Percentiles rank a stretch among this genome's conserved stretches.
Evolutionary conservation across 441 rosid species (phyloP).

Genomic region (Mallotus repandus): DNA sequence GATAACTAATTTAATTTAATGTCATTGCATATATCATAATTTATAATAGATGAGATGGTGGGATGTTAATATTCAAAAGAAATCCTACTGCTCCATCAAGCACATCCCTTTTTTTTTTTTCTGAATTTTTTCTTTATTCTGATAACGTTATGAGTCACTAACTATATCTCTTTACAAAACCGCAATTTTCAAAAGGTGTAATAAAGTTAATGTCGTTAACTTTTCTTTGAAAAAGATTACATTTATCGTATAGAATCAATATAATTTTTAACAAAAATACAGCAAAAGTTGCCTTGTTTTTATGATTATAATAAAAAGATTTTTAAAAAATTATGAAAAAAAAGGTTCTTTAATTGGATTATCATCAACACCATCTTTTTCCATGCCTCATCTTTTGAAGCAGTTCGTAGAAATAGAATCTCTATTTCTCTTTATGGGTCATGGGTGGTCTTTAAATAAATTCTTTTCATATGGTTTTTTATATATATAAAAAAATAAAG

Average conservation of each 20-base stretch:
- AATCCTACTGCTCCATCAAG: neutral
- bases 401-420: constrained; percentile 7
- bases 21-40: too few relatives aligned
- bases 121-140: neutral
- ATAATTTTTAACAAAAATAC: too few relatives aligned
- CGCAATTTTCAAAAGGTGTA: constrained; percentile 11
- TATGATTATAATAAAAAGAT: too few relatives aligned
- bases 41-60: too few relatives aligned
- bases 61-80: too few relatives aligned
- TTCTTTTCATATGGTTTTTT: neutral
- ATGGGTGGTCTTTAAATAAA: neutral
- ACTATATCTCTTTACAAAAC: neutral
- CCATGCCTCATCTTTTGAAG: constrained; percentile 27
- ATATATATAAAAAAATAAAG: neutral
- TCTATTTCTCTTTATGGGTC: neutral
- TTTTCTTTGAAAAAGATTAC: constrained; percentile 1
- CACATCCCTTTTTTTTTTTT: neutral
- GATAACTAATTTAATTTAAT: too few relatives aligned
- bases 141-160: constrained; percentile 9
- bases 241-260: too few relatives aligned
- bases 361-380: neutral
- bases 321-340: too few relatives aligned
- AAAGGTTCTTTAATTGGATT: too few relatives aligned
- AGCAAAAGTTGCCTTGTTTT: neutral
- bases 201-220: neutral